Percentiles rank a stretch among this genome's conserved stretches.
These are phyloP conservation scores for Epichloe glyceriae DNA, from an alignment of 2,329 filamentous ascomycete genomes.

Conservation along the genomic window DNA sequence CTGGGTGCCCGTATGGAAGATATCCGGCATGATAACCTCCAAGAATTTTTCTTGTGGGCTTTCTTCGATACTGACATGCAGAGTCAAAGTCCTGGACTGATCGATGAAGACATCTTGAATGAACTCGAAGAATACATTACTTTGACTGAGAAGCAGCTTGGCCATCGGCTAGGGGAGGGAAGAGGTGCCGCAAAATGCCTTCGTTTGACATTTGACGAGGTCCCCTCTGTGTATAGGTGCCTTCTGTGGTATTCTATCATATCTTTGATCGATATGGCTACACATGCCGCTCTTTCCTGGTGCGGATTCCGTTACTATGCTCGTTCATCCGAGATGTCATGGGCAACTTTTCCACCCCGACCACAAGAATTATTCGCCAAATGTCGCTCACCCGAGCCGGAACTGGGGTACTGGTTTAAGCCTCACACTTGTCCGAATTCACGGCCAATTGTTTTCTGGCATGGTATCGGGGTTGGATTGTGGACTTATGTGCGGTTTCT, in stretches of 20 bases:
- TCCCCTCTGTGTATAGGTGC: constrained; percentile 47
- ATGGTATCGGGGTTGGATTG: constrained; percentile 58
- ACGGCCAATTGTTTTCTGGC: constrained; percentile 53
- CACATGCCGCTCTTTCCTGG: constrained; percentile 30
- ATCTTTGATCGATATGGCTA: constrained; percentile 39
- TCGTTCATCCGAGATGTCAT: constrained; percentile 13
- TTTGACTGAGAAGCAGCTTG: constrained; percentile 40
- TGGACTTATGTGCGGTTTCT: constrained; percentile 49
- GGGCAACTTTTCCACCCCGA: constrained; percentile 44
- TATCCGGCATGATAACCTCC: constrained; percentile 54
- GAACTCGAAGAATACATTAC: constrained; percentile 36
- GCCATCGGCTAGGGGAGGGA: constrained; percentile 37
- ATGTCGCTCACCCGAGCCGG: constrained; percentile 32
- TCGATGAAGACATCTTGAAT: constrained; percentile 19
- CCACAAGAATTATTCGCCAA: constrained; percentile 33
- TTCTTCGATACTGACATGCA: constrained; percentile 40
- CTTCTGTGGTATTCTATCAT: constrained; percentile 51
- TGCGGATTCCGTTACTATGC: constrained; percentile 41
- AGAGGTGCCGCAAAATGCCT: constrained; percentile 42
- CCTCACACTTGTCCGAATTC: constrained; percentile 38
- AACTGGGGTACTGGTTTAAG: constrained; percentile 52
- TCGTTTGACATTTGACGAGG: constrained; percentile 51
- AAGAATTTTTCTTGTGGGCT: constrained; percentile 55
- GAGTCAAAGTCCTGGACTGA: constrained; percentile 10
- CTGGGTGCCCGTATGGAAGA: constrained; percentile 42